Evolutionary conservation across 2,329 filamentous ascomycete genomes (phyloP).

Genomic region (Sporothrix variecibatus): DNA sequence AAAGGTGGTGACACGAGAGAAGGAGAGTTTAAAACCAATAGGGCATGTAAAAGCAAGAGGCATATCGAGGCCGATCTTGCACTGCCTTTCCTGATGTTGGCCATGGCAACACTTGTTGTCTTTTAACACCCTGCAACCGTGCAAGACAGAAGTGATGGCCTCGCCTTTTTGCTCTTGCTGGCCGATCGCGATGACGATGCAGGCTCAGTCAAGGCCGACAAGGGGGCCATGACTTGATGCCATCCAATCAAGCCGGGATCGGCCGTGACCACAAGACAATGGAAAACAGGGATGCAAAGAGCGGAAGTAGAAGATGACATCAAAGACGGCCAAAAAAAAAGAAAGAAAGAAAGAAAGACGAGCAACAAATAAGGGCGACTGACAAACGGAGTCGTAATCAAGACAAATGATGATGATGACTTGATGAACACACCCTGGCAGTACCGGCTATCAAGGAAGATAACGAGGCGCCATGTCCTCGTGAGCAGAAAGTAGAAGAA

Average conservation of each 20-base stretch:
- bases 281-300: not conserved
- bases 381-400: not conserved
- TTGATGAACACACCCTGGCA: not conserved
- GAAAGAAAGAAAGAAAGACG: not conserved
- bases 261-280: too few species aligned
- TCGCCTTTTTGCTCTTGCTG: not conserved
- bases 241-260: not conserved
- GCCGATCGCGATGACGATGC: slow-evolving; percentile 1
- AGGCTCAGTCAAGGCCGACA: not conserved
- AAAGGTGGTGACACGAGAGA: not conserved
- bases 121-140: not conserved
- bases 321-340: not conserved
- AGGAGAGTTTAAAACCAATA: not conserved
- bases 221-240: not conserved
- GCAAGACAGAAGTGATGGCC: not conserved
- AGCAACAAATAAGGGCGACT: not conserved
- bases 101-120: not conserved
- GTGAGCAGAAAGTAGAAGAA: not conserved
- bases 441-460: not conserved
- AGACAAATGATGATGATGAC: not conserved
- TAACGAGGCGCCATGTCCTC: not conserved
- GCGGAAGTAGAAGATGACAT: not conserved
- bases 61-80: not conserved
- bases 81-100: not conserved
- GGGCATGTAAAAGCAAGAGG: too few species aligned